Evolutionary conservation across 2,329 filamentous ascomycete species (phyloP).

Genomic region (Arthrobotrys musiformis): DNA sequence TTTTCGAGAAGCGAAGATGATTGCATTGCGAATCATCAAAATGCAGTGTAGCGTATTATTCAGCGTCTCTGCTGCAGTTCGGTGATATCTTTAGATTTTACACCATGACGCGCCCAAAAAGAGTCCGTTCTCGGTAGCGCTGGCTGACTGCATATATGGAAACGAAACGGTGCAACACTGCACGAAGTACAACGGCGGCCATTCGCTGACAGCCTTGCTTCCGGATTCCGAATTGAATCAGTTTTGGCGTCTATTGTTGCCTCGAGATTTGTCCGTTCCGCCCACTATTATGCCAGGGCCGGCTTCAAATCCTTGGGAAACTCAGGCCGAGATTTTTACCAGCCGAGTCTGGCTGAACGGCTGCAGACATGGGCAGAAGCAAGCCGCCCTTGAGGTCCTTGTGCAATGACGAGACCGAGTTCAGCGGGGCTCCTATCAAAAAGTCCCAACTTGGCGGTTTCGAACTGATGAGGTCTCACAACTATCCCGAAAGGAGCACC

Average conservation of each 20-base stretch:
- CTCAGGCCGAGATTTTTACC: conserved; percentile 15
- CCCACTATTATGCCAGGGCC: neutral
- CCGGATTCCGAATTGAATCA: neutral
- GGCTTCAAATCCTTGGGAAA: neutral
- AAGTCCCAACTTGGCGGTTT: conserved; percentile 50
- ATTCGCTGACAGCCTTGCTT: conserved; percentile 7
- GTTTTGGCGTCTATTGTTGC: conserved; percentile 43
- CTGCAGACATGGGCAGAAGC: conserved; percentile 3
- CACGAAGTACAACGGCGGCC: neutral
- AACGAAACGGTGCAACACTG: too few species aligned
- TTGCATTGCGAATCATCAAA: neutral
- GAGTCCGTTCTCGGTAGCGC: neutral
- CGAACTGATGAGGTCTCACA: conserved; percentile 41
- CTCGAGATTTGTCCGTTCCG: neutral
- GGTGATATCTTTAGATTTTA: conserved; percentile 36
- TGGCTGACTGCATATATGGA: conserved; percentile 2
- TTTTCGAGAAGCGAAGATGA: neutral
- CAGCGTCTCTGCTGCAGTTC: neutral
- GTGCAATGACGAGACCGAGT: conserved; percentile 1
- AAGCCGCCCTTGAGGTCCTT: conserved; percentile 11
- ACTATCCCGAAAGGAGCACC: conserved; percentile 35
- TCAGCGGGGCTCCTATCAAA: conserved; percentile 15
- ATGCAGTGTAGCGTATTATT: neutral
- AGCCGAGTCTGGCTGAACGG: conserved; percentile 24
- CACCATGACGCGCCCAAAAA: conserved; percentile 22